phyloP scores from a whole-genome alignment of 192 early-diverging fungal species.

The Glomus cerebriforme region DNA sequence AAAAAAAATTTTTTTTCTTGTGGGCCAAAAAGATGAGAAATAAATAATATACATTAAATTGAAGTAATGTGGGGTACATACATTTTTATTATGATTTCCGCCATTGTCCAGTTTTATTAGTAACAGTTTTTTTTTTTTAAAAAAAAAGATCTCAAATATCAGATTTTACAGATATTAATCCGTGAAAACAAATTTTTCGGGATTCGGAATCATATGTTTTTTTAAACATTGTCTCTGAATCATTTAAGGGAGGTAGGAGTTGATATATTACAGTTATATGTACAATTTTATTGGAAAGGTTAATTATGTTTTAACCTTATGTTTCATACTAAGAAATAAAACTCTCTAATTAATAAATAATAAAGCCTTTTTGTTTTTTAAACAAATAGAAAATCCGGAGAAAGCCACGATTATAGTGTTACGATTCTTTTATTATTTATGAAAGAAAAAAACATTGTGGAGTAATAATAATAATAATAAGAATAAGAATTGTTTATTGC shows the following conservation, averaged over 20 bases:
- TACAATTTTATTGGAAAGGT: neutral
- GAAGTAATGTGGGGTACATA: neutral
- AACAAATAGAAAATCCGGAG: neutral
- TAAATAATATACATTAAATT: neutral
- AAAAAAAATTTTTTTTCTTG: neutral
- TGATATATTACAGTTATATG: too few relatives aligned
- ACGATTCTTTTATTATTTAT: neutral
- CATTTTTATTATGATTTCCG: neutral
- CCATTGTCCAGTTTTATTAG: neutral
- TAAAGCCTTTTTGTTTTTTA: neutral
- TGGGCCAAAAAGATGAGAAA: neutral
- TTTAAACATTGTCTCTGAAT: neutral
- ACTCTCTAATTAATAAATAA: too few relatives aligned
- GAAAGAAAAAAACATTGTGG: neutral
- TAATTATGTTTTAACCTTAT: too few relatives aligned
- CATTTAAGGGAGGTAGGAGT: neutral
- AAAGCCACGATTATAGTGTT: neutral
- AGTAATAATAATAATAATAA: too few relatives aligned
- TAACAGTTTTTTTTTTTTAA: neutral
- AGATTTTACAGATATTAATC: neutral
- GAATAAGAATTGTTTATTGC: neutral
- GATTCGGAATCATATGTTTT: neutral
- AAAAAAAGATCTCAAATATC: neutral
- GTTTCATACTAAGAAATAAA: neutral
- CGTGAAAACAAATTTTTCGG: neutral